Conservation (phyloP, 1,284 basidiomycete genomes). For the Inonotus hispidus region DNA sequence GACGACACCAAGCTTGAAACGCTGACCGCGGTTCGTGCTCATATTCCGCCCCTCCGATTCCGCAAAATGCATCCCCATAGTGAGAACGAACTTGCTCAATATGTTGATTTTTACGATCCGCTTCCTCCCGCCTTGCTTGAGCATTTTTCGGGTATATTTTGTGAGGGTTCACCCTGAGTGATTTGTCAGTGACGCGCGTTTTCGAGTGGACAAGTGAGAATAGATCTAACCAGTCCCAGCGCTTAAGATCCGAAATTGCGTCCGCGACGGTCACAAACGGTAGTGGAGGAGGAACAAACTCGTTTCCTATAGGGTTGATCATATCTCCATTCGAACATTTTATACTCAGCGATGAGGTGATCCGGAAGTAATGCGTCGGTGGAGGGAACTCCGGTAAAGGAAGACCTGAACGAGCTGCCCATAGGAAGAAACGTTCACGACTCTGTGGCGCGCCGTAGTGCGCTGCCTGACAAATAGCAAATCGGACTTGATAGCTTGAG, state of each 20-base stretch:
- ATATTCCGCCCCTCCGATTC: slow-evolving; percentile 27
- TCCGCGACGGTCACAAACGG: slow-evolving; percentile 54
- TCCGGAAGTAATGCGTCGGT: slow-evolving; percentile 61
- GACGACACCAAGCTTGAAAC: slow-evolving; percentile 44
- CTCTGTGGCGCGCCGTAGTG: slow-evolving; percentile 71
- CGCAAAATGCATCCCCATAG: slow-evolving; percentile 33
- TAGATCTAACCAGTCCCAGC: slow-evolving; percentile 59
- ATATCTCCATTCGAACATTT: slow-evolving; percentile 37
- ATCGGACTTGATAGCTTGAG: slow-evolving; percentile 61
- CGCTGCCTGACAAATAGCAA: slow-evolving; percentile 58
- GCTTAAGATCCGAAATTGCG: slow-evolving; percentile 62
- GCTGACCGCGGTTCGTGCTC: slow-evolving; percentile 48
- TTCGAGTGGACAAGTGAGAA: too few species aligned
- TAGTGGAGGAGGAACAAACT: slow-evolving; percentile 45
- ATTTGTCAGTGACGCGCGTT: slow-evolving; percentile 14
- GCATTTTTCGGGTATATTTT: slow-evolving; percentile 1
- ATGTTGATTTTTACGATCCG: neutral
- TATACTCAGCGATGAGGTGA: slow-evolving; percentile 39
- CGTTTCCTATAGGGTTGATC: slow-evolving; percentile 42
- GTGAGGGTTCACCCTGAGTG: slow-evolving; percentile 34
- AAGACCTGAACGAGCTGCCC: slow-evolving; percentile 49
- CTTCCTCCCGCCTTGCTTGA: neutral
- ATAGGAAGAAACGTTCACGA: slow-evolving; percentile 63
- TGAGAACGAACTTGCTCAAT: slow-evolving; percentile 4
- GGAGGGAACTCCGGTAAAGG: slow-evolving; percentile 60